These are phyloP conservation scores for Durio zibethinus DNA, from an alignment of 345 rosid species.

Conservation along the genomic window DNA sequence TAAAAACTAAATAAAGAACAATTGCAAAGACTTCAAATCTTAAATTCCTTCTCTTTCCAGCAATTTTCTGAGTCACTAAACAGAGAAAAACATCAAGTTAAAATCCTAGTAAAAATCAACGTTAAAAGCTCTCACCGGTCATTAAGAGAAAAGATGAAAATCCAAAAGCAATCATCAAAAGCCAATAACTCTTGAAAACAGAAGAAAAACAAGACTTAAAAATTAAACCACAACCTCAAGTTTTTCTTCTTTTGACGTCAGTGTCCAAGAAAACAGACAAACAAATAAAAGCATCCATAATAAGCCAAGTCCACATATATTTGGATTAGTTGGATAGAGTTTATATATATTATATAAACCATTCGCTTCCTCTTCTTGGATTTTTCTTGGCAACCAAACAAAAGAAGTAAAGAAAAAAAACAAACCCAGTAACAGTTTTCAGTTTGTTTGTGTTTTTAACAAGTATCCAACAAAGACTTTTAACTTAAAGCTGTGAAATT, in stretches of 20 bases:
- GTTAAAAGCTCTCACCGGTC: not conserved
- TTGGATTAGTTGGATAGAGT: not conserved
- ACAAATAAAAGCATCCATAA: not conserved
- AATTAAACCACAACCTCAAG: slow-evolving; percentile 11
- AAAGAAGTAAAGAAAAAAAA: not conserved
- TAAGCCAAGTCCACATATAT: slow-evolving; percentile 3
- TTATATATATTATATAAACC: not conserved
- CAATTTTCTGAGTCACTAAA: not conserved
- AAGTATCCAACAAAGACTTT: not conserved
- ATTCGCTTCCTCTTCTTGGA: not conserved
- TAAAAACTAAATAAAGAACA: not conserved
- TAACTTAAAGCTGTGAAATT: not conserved
- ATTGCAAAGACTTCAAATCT: not conserved
- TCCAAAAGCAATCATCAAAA: not conserved
- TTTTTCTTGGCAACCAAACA: slow-evolving; percentile 25
- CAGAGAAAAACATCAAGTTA: not conserved
- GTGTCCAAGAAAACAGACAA: slow-evolving; percentile 3
- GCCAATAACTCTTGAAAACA: not conserved
- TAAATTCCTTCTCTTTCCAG: not conserved
- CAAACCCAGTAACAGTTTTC: not conserved
- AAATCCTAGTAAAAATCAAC: not conserved
- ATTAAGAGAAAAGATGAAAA: not conserved
- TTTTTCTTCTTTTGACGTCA: not conserved
- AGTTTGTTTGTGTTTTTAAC: not conserved
- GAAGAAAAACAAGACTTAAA: not conserved